Conservation (phyloP, 305 asterid species). For the Fraxinus greggii region DNA sequence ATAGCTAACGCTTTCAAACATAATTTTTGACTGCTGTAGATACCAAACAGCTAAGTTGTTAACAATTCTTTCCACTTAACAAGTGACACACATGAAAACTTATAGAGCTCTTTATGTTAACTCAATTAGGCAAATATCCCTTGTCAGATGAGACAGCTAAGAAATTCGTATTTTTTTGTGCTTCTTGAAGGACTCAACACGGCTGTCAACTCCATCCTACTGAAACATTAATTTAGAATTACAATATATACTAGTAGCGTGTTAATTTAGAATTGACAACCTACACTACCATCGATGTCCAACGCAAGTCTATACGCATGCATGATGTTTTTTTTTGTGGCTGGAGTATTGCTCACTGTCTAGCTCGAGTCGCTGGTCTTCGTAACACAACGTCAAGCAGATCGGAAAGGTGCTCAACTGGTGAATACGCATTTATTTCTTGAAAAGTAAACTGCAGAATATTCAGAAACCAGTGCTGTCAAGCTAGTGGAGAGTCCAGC, state of each 20-base stretch:
- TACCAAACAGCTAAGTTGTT: background rate
- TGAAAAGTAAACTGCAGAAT: constrained; percentile 11
- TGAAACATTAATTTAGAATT: background rate
- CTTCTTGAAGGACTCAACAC: background rate
- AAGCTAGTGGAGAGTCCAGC: constrained; percentile 23
- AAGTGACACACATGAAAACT: background rate
- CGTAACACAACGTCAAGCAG: constrained; percentile 3
- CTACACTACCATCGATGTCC: background rate
- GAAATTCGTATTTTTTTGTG: background rate
- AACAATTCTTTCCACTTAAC: background rate
- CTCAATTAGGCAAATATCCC: background rate
- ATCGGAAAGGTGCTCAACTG: constrained; percentile 16
- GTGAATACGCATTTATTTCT: background rate
- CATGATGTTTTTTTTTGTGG: background rate
- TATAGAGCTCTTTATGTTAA: background rate
- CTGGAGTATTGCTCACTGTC: background rate
- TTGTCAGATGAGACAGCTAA: background rate
- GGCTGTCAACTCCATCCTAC: background rate
- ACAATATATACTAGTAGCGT: background rate
- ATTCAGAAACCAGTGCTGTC: constrained; percentile 23
- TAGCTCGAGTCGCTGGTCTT: constrained; percentile 13
- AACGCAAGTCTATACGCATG: constrained; percentile 11
- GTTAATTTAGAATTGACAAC: background rate
- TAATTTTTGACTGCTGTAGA: background rate
- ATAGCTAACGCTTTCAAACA: background rate